Evolutionary conservation across 2,329 filamentous ascomycete genomes (phyloP).

Genomic region (Trichophyton schoenleinii): DNA sequence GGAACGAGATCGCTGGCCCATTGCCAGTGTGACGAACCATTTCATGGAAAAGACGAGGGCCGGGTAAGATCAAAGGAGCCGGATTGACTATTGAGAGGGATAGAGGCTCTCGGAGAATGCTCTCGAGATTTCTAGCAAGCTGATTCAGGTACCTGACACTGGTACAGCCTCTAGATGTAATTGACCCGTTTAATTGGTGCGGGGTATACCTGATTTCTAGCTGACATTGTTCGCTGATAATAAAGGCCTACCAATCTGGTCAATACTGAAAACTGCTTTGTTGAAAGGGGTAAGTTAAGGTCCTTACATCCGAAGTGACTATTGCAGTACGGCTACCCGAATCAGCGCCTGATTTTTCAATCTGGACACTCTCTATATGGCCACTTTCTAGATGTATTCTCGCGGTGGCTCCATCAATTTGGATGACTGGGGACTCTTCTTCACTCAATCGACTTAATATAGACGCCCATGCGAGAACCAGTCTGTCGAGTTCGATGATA

Average conservation of each 20-base stretch:
- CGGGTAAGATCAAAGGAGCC: slow-evolving; percentile 39
- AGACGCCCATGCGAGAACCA: slow-evolving; percentile 19
- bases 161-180: slow-evolving; percentile 19
- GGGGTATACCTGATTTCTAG: slow-evolving; percentile 19
- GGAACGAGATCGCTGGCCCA: slow-evolving; percentile 51
- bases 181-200: slow-evolving; percentile 15
- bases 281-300: not conserved
- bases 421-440: slow-evolving; percentile 23
- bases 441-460: slow-evolving; percentile 22
- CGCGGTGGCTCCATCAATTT: slow-evolving; percentile 19
- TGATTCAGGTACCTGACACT: slow-evolving; percentile 18
- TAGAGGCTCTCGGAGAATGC: slow-evolving; percentile 13
- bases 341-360: slow-evolving; percentile 10
- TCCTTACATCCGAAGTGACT: slow-evolving; percentile 15
- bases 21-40: slow-evolving; percentile 41
- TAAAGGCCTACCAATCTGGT: not conserved
- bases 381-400: slow-evolving; percentile 17
- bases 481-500: slow-evolving; percentile 5
- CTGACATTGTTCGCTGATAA: slow-evolving; percentile 7
- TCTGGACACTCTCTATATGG: slow-evolving; percentile 13
- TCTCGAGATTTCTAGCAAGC: slow-evolving; percentile 20
- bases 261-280: not conserved
- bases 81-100: slow-evolving; percentile 48
- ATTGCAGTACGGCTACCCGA: slow-evolving; percentile 18
- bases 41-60: slow-evolving; percentile 48